Conservation (phyloP, 768 basidiomycete species). For the Cystobasidium ongulense region DNA sequence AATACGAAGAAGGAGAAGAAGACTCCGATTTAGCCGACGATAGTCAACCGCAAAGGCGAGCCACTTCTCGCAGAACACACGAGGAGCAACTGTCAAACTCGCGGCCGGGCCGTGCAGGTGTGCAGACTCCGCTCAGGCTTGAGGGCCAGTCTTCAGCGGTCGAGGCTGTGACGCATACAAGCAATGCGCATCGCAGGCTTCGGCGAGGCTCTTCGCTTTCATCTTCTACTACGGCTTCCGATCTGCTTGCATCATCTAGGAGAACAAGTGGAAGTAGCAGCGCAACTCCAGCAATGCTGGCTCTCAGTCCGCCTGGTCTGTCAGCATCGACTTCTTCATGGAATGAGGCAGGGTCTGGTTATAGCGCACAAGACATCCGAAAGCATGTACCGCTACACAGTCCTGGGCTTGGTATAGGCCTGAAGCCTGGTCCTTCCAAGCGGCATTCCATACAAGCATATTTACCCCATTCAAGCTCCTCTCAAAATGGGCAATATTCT, state of each 20-base stretch:
- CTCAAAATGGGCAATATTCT: background rate
- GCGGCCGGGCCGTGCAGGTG: background rate
- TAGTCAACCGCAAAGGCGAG: background rate
- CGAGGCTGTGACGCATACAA: background rate
- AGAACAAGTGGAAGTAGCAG: background rate
- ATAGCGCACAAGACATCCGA: background rate
- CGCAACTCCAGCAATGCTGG: background rate
- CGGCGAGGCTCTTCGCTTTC: background rate
- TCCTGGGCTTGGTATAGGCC: background rate
- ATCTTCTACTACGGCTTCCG: background rate
- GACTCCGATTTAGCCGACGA: constrained; percentile 5
- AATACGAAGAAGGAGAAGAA: background rate
- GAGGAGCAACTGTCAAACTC: too few species aligned
- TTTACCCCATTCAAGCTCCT: background rate
- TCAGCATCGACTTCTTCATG: background rate
- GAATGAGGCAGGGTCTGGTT: background rate
- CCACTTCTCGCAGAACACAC: background rate
- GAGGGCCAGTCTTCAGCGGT: background rate
- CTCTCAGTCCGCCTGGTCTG: background rate
- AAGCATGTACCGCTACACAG: background rate
- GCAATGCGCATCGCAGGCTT: background rate
- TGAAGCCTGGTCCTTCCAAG: background rate
- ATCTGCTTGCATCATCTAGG: background rate
- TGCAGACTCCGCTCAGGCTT: background rate
- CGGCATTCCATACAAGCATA: background rate